These are phyloP conservation scores for Mixia osmundae DNA, from an alignment of 1,284 basidiomycete species.

Conservation along the genomic window DNA sequence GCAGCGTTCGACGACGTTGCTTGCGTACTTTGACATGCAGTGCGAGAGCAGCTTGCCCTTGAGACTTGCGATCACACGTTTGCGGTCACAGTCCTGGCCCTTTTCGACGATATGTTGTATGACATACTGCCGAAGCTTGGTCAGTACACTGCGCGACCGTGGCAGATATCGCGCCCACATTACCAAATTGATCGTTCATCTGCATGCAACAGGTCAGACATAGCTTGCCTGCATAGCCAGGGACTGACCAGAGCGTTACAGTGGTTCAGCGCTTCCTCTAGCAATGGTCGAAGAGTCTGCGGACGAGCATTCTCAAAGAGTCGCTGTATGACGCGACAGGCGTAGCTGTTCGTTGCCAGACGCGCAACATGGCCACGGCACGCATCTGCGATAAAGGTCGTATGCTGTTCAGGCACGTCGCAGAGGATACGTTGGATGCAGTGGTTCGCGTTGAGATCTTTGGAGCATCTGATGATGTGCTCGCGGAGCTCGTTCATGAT, in stretches of 20 bases:
- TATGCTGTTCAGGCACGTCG: slow-evolving; percentile 46
- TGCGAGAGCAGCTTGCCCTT: slow-evolving; percentile 49
- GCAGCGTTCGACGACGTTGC: slow-evolving; percentile 95
- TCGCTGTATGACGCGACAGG: slow-evolving; percentile 83
- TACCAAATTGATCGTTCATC: slow-evolving; percentile 5
- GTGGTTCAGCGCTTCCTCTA: slow-evolving; percentile 63
- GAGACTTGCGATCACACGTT: slow-evolving; percentile 43
- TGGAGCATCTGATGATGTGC: slow-evolving; percentile 64
- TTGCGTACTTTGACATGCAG: slow-evolving; percentile 73
- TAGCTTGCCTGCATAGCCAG: too few species aligned
- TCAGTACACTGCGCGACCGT: slow-evolving; percentile 18
- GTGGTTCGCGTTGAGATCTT: slow-evolving; percentile 33
- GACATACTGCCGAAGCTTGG: slow-evolving; percentile 25
- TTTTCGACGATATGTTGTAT: slow-evolving; percentile 68
- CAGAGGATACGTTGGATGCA: slow-evolving; percentile 65
- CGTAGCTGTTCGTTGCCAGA: slow-evolving; percentile 73
- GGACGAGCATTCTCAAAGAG: slow-evolving; percentile 66
- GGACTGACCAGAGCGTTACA: slow-evolving; percentile 30
- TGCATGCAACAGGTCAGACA: slow-evolving; percentile 8
- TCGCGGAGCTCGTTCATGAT: slow-evolving; percentile 61
- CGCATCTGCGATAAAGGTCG: slow-evolving; percentile 42
- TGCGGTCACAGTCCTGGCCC: slow-evolving; percentile 44
- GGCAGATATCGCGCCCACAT: not conserved
- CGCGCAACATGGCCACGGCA: slow-evolving; percentile 67
- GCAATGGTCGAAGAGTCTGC: slow-evolving; percentile 40